These are phyloP conservation scores for Insectozyma bohioensis DNA, from an alignment of 1,139 yeast species.

Conservation along the genomic window DNA sequence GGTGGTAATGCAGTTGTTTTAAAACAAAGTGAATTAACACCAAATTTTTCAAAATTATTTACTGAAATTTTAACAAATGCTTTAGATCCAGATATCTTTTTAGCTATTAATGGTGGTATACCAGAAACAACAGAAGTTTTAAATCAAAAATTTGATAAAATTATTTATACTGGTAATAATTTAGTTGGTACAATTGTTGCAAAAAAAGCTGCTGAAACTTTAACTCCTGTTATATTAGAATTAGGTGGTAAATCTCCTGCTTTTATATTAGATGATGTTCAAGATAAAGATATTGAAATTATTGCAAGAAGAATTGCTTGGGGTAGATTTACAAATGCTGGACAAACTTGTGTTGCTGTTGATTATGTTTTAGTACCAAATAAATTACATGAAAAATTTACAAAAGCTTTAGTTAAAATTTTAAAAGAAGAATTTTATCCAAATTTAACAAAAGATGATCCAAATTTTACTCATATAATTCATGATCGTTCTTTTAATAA, in stretches of 20 bases:
- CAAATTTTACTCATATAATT: constrained; percentile 59
- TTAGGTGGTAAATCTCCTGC: constrained; percentile 95
- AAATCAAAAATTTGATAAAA: constrained; percentile 72
- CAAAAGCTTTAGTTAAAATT: constrained; percentile 42
- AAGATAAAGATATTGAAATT: constrained; percentile 42
- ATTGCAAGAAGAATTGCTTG: constrained; percentile 72
- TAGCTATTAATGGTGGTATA: constrained; percentile 71
- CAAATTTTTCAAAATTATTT: constrained; percentile 57
- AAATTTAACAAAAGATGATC: constrained; percentile 28
- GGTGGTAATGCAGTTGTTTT: constrained; percentile 83
- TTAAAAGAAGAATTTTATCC: constrained; percentile 46
- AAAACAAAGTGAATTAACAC: constrained; percentile 78
- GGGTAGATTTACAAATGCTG: constrained; percentile 81
- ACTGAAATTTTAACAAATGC: constrained; percentile 55
- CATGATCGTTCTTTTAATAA: constrained; percentile 59
- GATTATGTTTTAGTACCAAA: constrained; percentile 76
- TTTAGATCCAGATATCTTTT: constrained; percentile 55
- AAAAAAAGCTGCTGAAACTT: constrained; percentile 74
- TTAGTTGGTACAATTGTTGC: constrained; percentile 77
- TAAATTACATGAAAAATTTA: constrained; percentile 53
- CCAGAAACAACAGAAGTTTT: constrained; percentile 68
- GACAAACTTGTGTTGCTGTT: constrained; percentile 89
- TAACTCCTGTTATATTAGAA: constrained; percentile 82
- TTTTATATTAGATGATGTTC: constrained; percentile 55
- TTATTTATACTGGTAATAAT: constrained; percentile 83